Evolutionary conservation across 257 asterid species (phyloP).

Genomic region (Salvia rosmarinus): DNA sequence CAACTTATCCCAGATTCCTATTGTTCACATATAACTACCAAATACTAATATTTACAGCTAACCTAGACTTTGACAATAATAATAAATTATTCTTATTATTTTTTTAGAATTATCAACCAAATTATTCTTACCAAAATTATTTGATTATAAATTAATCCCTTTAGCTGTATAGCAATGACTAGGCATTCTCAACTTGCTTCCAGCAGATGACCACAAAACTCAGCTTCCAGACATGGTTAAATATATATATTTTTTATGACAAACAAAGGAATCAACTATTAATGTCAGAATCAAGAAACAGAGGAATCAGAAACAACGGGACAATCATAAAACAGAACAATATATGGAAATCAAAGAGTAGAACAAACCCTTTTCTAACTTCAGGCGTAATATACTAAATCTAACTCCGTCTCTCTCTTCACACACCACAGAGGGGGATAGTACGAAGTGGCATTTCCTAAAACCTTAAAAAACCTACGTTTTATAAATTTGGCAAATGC

Average conservation of each 20-base stretch:
- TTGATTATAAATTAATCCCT: not conserved
- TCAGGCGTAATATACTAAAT: not conserved
- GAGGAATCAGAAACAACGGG: not conserved
- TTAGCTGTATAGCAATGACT: not conserved
- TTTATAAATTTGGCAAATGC: not conserved
- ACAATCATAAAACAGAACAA: not conserved
- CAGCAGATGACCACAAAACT: not conserved
- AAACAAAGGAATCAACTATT: not conserved
- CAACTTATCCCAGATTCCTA: not conserved
- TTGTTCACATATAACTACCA: not conserved
- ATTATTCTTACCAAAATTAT: no score
- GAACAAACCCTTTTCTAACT: not conserved
- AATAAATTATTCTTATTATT: not conserved
- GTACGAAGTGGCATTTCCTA: not conserved
- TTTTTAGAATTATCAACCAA: no score
- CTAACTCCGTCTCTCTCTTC: not conserved
- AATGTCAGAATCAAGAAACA: constrained; percentile 5
- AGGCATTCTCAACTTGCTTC: not conserved
- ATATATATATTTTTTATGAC: not conserved
- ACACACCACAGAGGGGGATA: no score
- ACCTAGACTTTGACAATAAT: no score
- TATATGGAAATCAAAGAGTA: not conserved
- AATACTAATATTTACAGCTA: not conserved
- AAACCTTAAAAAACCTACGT: not conserved
- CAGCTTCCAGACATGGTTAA: not conserved